Evolutionary conservation across 2,329 filamentous ascomycete genomes (phyloP).

Genomic region (Colletotrichum godetiae): DNA sequence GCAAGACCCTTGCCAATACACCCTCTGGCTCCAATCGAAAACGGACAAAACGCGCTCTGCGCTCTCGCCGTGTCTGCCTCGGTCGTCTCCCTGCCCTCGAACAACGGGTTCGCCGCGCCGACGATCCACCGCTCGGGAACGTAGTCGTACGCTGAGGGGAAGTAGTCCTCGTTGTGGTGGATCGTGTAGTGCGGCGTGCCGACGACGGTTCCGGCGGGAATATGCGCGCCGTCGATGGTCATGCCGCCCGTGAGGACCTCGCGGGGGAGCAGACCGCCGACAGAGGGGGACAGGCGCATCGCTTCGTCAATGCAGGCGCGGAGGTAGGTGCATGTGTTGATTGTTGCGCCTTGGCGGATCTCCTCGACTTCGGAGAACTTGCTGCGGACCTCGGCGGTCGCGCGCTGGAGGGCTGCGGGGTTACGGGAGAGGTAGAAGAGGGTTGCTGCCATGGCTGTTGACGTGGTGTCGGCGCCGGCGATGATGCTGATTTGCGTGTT

Average conservation of each 20-base stretch:
- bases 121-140: constrained; percentile 74
- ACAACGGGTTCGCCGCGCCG: constrained; percentile 52
- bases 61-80: constrained; percentile 66
- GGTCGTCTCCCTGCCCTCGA: constrained; percentile 51
- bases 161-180: constrained; percentile 75
- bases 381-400: constrained; percentile 62
- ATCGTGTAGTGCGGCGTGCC: constrained; percentile 76
- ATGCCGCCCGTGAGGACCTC: constrained; percentile 68
- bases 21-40: constrained; percentile 75
- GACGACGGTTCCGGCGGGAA: constrained; percentile 71
- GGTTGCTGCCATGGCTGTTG: constrained; percentile 73
- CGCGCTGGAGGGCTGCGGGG: constrained; percentile 58
- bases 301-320: constrained; percentile 74
- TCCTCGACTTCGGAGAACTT: constrained; percentile 65
- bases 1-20: constrained; percentile 80
- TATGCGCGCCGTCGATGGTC: constrained; percentile 61
- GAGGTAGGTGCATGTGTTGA: constrained; percentile 67
- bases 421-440: constrained; percentile 72
- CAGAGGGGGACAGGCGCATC: constrained; percentile 71
- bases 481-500: constrained; percentile 62
- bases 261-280: constrained; percentile 69
- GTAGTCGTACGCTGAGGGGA: constrained; percentile 67
- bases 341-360: constrained; percentile 61
- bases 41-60: constrained; percentile 79
- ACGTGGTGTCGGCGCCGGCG: constrained; percentile 78